These are phyloP conservation scores for Botryotinia convoluta DNA, from an alignment of 2,329 filamentous ascomycete genomes.

Conservation along the genomic window DNA sequence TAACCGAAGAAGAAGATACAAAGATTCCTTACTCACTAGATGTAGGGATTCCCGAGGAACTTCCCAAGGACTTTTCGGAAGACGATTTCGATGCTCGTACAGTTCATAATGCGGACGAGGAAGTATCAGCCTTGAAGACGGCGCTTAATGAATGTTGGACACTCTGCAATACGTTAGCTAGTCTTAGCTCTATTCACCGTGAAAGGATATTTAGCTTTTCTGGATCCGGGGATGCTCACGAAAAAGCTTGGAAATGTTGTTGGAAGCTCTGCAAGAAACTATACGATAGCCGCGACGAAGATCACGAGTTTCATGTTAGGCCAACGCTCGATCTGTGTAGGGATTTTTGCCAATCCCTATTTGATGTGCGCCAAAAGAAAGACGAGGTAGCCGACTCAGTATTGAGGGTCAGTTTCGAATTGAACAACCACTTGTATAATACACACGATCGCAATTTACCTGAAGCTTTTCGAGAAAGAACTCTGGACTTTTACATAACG, in stretches of 20 bases:
- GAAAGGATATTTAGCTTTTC: slow-evolving; percentile 75
- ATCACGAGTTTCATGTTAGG: slow-evolving; percentile 64
- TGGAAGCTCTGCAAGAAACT: slow-evolving; percentile 90
- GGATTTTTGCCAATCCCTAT: slow-evolving; percentile 88
- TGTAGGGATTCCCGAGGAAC: slow-evolving; percentile 41
- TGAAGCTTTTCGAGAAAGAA: slow-evolving; percentile 83
- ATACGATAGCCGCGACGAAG: slow-evolving; percentile 76
- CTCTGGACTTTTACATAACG: slow-evolving; percentile 91
- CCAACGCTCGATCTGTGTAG: slow-evolving; percentile 82
- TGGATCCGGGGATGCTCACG: slow-evolving; percentile 72
- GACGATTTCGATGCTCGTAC: slow-evolving; percentile 47
- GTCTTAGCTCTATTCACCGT: slow-evolving; percentile 78
- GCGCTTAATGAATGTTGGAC: slow-evolving; percentile 91
- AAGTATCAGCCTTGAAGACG: slow-evolving; percentile 66
- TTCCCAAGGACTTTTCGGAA: slow-evolving; percentile 44
- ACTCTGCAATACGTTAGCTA: slow-evolving; percentile 85
- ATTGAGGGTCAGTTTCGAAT: slow-evolving; percentile 85
- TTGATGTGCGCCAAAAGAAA: slow-evolving; percentile 76
- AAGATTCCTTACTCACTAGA: slow-evolving; percentile 32
- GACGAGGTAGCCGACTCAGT: slow-evolving; percentile 83
- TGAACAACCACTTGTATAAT: slow-evolving; percentile 94
- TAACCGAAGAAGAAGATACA: slow-evolving; percentile 32
- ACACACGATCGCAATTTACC: slow-evolving; percentile 82
- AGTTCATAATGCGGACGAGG: slow-evolving; percentile 50
- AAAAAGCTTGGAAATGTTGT: slow-evolving; percentile 89